Base-by-base conservation (phyloP, 2,329 filamentous ascomycete species). In the Arachnomyces sp. region DNA sequence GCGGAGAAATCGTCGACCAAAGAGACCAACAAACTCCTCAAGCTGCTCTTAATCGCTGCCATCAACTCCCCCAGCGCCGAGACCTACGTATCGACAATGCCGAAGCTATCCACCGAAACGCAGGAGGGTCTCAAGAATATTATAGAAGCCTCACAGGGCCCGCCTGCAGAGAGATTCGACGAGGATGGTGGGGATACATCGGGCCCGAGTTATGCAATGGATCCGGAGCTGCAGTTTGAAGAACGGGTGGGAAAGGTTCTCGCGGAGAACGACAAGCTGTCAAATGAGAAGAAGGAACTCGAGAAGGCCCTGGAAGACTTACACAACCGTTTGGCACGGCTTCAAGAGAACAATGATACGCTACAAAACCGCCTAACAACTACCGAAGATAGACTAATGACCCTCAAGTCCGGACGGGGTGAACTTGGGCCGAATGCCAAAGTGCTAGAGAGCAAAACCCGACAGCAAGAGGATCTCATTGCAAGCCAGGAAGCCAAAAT, bases 401-500 rank as follows among this genome's bases (percentile, higher is more conserved):
- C 55, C 62, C 67, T 59, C 67, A 63, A 66, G 40, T 67, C 66
- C n/a, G 66, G 65, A 12, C 65, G 67, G 39, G 64, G 61, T 7
- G 65, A 66, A 33, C 43, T 59, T 66, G 58, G 74, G 65, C 55
- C 71, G 65, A 63, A 60, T 46, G 58, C 56, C 38, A 65, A 60
- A 48, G 60, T 59, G 2, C 43, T 66, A 28, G 62, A 60, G 61
- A 43, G 44, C 64, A 82, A 49, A 68, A 80, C 63, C 4, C 58
- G 61, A 28, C 64, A 86, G 50, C 79, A 83, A 52, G 80, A 85
- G 57, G 73, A 81, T 43, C 68, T 86, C 36, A 88, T 89, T 53
- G 77, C 79, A 30, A 74, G 70, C 16, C 76, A 86, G 49, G 84
- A 89, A 57, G 72, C 73, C 14, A 75, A 84, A 49, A 63, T 81